Base-by-base conservation (phyloP, 805 yeast genomes). In the Lachancea nothofagi region DNA sequence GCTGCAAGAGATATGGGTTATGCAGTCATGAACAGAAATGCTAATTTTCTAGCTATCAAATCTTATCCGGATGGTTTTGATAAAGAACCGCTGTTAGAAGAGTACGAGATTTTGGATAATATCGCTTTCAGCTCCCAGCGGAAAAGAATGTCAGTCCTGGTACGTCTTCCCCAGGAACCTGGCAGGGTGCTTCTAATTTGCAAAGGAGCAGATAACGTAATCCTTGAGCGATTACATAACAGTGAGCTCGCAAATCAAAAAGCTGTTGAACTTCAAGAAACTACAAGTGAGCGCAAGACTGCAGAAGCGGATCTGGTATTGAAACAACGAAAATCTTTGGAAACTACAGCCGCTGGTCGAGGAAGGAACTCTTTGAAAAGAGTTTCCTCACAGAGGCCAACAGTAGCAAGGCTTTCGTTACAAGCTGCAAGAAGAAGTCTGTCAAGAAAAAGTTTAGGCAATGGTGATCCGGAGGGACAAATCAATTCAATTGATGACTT, bases 1-100 rank as follows among this genome's bases (percentile, higher is more conserved):
- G 98, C 97, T 1, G 98, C 98, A 0, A 72, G 96, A 49, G 98
- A 93, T 55, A 71, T 93, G 70, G 99, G 99, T 0, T 93, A 71
- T 59, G 78, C 89, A n/a, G 83, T 89, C 6, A 71, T 68, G 41
- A 87, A 85, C 43, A 75, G 83, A 40, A 76, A 76, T 44, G 77
- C 76, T 33, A 74, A 73, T 42, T 59, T 65, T 1, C 58, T 93
- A 33, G 74, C 80, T 0, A 64, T 93, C 17, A 80, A 89, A 49
- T 75, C 87, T 0, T 93, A 82, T 57, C 97, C 97, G 0, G 52
- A 79, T 38, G 97, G 97, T 0, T 78, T 85, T 56, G 83, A 79
- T 5, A 53, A 59, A 2, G 75, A 70, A 1, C 82, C 95, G 1
- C 69, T 67, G 6, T 68, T 71, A 30, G 95, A 88, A 49, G 66